Conservation (phyloP, 2,329 filamentous ascomycete genomes). For the Chrysosporium keratinophilum region DNA sequence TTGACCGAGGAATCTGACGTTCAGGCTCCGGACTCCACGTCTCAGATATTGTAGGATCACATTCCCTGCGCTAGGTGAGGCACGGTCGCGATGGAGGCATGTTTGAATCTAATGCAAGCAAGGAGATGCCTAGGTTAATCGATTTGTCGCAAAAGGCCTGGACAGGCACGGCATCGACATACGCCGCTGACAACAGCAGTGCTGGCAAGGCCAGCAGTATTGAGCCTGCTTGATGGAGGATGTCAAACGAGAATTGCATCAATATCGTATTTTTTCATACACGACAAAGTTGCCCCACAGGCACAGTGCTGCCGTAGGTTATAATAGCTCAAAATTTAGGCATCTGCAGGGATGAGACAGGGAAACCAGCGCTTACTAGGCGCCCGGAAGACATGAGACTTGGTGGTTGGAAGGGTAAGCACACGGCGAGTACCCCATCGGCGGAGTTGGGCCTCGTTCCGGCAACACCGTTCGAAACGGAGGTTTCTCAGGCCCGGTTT, state of each 20-base stretch:
- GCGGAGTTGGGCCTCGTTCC: background rate
- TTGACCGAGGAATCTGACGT: background rate
- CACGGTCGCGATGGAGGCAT: no score
- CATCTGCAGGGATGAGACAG: slow-evolving; percentile 3
- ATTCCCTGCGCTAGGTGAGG: background rate
- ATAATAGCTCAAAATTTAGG: background rate
- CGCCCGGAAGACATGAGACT: slow-evolving; percentile 3
- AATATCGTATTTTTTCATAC: background rate
- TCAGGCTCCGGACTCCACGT: background rate
- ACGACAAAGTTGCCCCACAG: background rate
- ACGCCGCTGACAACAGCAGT: no score
- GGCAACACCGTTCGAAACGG: slow-evolving; percentile 4
- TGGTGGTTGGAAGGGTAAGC: background rate
- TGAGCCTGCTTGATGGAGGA: no score
- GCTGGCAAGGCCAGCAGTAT: no score
- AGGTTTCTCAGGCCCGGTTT: background rate
- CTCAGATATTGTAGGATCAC: background rate
- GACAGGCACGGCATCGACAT: no score
- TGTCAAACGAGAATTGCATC: no score
- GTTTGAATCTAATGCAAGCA: no score
- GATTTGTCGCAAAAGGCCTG: no score
- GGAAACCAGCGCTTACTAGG: slow-evolving; percentile 8
- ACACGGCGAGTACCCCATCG: background rate
- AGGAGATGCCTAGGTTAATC: no score
- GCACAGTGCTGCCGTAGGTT: background rate